These are phyloP conservation scores for Sporormia fimetaria DNA, from an alignment of 495 filamentous ascomycete genomes.

Conservation along the genomic window DNA sequence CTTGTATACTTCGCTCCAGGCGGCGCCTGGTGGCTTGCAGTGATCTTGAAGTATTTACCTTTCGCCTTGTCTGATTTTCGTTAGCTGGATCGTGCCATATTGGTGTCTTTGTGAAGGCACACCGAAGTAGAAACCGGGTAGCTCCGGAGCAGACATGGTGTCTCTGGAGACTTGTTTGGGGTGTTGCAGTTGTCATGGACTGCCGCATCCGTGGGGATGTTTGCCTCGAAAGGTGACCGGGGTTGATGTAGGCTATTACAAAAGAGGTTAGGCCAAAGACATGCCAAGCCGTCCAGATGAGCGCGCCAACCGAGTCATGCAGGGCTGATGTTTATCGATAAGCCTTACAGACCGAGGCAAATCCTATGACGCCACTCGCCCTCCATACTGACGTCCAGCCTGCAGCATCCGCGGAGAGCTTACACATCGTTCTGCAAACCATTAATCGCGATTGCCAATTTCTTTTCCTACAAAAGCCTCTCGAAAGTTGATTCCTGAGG, in stretches of 20 bases:
- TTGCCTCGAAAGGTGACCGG: too few relatives aligned
- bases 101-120: slow-evolving; percentile 2
- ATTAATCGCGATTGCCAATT: too few relatives aligned
- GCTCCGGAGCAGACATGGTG: slow-evolving; percentile 29
- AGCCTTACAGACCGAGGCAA: not conserved
- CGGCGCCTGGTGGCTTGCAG: slow-evolving; percentile 39
- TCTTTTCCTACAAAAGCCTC: too few relatives aligned
- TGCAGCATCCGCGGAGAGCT: not conserved
- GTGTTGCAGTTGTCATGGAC: not conserved
- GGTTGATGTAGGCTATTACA: too few relatives aligned
- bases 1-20: slow-evolving; percentile 38
- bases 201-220: too few relatives aligned
- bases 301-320: too few relatives aligned
- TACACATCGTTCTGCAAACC: too few relatives aligned
- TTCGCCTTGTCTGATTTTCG: slow-evolving; percentile 39
- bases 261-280: too few relatives aligned
- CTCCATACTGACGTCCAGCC: slow-evolving; percentile 6
- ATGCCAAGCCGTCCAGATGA: too few relatives aligned
- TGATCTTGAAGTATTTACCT: slow-evolving; percentile 49
- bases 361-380: slow-evolving; percentile 14
- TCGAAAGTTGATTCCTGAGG: too few relatives aligned
- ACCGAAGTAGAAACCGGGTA: slow-evolving; percentile 43
- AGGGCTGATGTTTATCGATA: slow-evolving; percentile 14
- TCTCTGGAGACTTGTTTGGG: not conserved
- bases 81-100: not conserved